A percentile compares a stretch with the other conserved stretches of the same genome.
Evolutionary conservation across 2,329 filamentous ascomycete genomes (phyloP).

Genomic region (Dichotomopilus funicola): DNA sequence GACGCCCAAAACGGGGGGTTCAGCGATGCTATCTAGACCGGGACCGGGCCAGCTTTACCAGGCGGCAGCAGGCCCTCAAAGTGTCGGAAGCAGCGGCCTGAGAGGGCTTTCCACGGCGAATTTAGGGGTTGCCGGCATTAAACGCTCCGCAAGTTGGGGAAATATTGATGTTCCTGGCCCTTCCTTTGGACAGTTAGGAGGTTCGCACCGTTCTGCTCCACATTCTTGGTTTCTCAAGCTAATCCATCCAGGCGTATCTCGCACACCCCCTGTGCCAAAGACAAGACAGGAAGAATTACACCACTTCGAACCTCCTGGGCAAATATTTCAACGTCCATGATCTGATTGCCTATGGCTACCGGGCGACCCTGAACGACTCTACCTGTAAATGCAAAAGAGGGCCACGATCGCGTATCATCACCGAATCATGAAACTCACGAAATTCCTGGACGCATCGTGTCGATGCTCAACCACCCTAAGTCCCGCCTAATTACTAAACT

Average conservation of each 20-base stretch:
- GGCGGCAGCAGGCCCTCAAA: background rate
- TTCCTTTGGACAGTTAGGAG: background rate
- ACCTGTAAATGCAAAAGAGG: too few species aligned
- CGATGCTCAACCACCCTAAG: too few species aligned
- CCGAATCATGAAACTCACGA: too few species aligned
- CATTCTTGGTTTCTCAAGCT: background rate
- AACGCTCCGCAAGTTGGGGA: background rate
- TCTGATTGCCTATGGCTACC: background rate
- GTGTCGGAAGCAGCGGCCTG: too few species aligned
- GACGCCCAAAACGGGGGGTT: constrained; percentile 5
- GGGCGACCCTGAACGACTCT: too few species aligned
- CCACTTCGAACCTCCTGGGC: constrained; percentile 4
- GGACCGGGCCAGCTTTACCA: constrained; percentile 2
- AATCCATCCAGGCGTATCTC: background rate
- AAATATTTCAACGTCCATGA: constrained; percentile 5
- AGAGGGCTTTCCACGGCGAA: background rate
- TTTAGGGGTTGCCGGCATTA: background rate
- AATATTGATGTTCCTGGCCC: background rate
- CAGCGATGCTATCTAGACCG: background rate
- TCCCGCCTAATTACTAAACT: too few species aligned
- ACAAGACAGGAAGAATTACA: background rate
- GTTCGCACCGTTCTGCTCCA: background rate
- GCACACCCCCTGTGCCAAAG: background rate
- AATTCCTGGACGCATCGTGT: too few species aligned
- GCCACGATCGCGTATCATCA: too few species aligned